Evolutionary conservation across 2,329 filamentous ascomycete species (phyloP).

Genomic region (Chaetomiaceae sp.): DNA sequence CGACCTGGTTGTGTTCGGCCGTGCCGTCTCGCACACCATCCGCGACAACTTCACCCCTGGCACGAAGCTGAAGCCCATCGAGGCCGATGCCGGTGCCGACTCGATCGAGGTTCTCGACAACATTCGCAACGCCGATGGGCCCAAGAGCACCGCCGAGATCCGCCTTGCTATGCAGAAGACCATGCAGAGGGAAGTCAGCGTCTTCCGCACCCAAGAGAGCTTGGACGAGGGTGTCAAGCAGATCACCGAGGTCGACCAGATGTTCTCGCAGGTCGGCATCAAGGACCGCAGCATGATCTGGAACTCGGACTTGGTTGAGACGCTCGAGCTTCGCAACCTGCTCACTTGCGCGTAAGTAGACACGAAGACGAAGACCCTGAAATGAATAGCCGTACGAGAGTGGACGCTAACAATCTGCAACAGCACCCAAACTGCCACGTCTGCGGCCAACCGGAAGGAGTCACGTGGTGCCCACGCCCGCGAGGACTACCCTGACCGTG

Average conservation of each 20-base stretch:
- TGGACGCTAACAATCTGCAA: constrained; percentile 21
- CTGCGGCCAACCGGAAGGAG: constrained; percentile 92
- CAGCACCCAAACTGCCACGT: constrained; percentile 82
- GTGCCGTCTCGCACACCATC: constrained; percentile 95
- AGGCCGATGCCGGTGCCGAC: constrained; percentile 81
- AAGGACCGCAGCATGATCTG: constrained; percentile 99
- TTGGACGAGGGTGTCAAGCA: constrained; percentile 89
- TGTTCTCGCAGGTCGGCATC: constrained; percentile 79
- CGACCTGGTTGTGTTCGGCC: constrained; percentile 94
- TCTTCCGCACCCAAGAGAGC: constrained; percentile 92
- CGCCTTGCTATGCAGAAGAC: constrained; percentile 93
- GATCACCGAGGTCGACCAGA: constrained; percentile 78
- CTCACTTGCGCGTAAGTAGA: constrained; percentile 86
- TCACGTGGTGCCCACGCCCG: constrained; percentile 95
- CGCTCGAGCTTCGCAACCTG: constrained; percentile 89
- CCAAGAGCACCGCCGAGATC: constrained; percentile 84
- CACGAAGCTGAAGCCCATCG: constrained; percentile 70
- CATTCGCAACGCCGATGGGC: constrained; percentile 75
- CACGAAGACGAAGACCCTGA: neutral
- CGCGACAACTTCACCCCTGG: constrained; percentile 89
- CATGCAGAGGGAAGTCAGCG: constrained; percentile 95
- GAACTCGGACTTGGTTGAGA: constrained; percentile 97
- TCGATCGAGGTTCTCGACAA: constrained; percentile 83
- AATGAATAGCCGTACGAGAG: neutral
- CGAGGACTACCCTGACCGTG: constrained; percentile 92